A percentile compares a stretch with the other conserved stretches of the same genome.
Conservation (phyloP, 2,329 filamentous ascomycete species). For the Fusarium sp. region DNA sequence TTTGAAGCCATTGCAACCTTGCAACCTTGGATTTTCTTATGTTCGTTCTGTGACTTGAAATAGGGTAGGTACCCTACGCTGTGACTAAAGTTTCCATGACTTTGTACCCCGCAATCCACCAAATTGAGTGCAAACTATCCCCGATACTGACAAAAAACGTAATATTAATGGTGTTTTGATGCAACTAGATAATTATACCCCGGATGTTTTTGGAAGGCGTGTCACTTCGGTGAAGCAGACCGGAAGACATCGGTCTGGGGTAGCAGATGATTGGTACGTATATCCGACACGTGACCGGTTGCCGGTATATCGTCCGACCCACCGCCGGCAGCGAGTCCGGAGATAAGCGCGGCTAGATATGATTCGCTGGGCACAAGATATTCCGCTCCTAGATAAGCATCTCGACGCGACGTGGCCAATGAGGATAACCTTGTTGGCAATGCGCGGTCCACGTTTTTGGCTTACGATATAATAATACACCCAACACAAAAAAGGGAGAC, state of each 20-base stretch:
- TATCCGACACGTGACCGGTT: constrained; percentile 29
- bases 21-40: not conserved
- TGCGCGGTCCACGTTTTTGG: constrained; percentile 3
- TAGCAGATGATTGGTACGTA: not conserved
- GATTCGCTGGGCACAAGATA: constrained; percentile 20
- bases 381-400: constrained; percentile 20
- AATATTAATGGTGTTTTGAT: constrained; percentile 10
- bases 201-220: constrained; percentile 30
- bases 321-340: constrained; percentile 18
- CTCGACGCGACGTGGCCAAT: constrained; percentile 12
- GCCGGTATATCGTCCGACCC: constrained; percentile 19
- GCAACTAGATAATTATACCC: constrained; percentile 17
- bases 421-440: constrained; percentile 16
- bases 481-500: not conserved
- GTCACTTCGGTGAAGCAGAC: constrained; percentile 3
- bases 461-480: constrained; percentile 13
- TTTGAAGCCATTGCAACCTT: not conserved
- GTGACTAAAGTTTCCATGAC: constrained; percentile 16
- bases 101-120: not conserved
- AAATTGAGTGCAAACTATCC: not conserved
- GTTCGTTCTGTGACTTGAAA: not conserved
- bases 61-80: constrained; percentile 1
- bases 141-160: constrained; percentile 6
- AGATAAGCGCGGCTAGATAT: fast-evolving
- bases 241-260: constrained; percentile 27